Evolutionary conservation across 441 rosid genomes (phyloP), one percentile per base, ranked within the genome.

Genomic region (Melastoma candidum): DNA sequence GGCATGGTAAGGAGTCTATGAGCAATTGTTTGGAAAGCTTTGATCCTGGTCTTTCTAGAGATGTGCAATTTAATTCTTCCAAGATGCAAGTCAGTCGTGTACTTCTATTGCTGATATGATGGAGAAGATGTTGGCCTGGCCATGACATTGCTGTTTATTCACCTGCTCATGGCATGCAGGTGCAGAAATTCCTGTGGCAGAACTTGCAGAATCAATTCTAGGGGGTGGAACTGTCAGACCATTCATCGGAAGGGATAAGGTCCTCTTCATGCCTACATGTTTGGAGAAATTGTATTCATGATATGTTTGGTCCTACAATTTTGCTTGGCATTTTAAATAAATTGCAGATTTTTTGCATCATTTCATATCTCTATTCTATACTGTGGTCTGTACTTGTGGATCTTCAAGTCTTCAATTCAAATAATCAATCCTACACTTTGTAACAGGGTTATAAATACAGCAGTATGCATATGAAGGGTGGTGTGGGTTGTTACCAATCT

Each of bases 181-280:
- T 71, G 51, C 83, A 12, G 53, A 81, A 47, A 71, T 71, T 68
- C 84, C 84, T 13, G 60, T 85, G 53, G 48, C 74, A 24, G 92
- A 82, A 69, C 87, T 88, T 58, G 95, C 95, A 46, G 82, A 84
- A 49, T 55, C 74, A n/a, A 88, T 93, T 62, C 75, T 85, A 67
- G 68, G 76, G 3, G 80, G 78, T 56, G 73, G 71, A 66, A 54
- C 69, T 70, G 73, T 74, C 61, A 67, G 59, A 56, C 59, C 24
- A 48, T 62, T 54, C 53, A 47, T 26, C 46, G 50, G 64, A 29
- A 58, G 48, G 64, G 63, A 66, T 48, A 71, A 84, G 85, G 97
- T 84, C 45, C 53, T 48, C 46, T 29, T 46, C 13, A 12, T 32
- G 57, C 11, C 47, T 51, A 8, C 26, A n/a, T 27, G 36, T 29